Conservation (phyloP, 176 grass and related monocot species). For the Microstegium vimineum region DNA sequence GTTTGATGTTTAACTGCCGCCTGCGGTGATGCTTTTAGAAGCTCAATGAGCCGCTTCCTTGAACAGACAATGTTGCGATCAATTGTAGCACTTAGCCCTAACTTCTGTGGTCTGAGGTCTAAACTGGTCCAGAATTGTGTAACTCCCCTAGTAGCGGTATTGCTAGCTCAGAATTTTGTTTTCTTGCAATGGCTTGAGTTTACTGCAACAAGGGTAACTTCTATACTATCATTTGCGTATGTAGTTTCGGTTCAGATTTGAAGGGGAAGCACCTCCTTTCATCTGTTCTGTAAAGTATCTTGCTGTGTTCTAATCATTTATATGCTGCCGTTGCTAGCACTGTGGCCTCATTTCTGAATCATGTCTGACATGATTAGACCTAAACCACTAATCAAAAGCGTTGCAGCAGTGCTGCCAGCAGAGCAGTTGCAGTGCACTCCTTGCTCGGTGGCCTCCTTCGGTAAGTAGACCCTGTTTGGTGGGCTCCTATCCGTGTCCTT, state of each 20-base stretch:
- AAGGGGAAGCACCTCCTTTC: neutral
- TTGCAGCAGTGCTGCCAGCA: neutral
- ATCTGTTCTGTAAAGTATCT: neutral
- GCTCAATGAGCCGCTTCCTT: neutral
- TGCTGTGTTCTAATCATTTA: neutral
- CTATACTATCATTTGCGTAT: neutral
- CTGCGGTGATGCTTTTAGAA: neutral
- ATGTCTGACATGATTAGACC: neutral
- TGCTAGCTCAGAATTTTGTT: neutral
- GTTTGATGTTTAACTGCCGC: slow-evolving; percentile 37
- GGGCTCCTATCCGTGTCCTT: no score
- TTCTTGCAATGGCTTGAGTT: neutral
- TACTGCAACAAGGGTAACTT: neutral
- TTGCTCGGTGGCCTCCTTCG: neutral
- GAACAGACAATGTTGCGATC: neutral
- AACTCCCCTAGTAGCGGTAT: neutral
- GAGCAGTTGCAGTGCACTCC: neutral
- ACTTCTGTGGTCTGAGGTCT: neutral
- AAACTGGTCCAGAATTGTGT: neutral
- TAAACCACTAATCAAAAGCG: neutral
- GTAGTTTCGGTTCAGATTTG: neutral
- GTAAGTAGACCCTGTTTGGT: no score
- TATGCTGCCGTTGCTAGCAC: neutral
- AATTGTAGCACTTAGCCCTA: slow-evolving; percentile 1
- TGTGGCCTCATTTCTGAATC: neutral